Evolutionary conservation across 148 eudicot genomes (phyloP).

Genomic region (Linanthus parryae): DNA sequence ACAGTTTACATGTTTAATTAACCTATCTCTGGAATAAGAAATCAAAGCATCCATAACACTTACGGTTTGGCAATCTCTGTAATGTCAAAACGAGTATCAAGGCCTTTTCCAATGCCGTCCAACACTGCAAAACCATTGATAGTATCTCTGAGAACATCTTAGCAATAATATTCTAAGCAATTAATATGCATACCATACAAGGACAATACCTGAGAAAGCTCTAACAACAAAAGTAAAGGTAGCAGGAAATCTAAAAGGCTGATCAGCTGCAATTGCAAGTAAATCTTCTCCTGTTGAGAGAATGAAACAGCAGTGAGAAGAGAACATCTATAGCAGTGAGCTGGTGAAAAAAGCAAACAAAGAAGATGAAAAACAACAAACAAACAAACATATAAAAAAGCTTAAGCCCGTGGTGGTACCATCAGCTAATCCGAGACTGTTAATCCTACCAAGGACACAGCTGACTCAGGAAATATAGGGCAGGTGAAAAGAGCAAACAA

Average conservation of each 20-base stretch:
- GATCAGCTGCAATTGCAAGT: conserved; percentile 90
- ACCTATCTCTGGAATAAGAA: too few species aligned
- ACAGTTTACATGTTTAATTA: too few species aligned
- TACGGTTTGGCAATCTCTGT: conserved; percentile 98
- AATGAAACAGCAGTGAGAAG: conserved; percentile 11
- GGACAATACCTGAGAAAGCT: conserved; percentile 27
- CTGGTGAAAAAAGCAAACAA: neutral
- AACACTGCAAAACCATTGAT: conserved; percentile 44
- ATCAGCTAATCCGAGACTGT: neutral
- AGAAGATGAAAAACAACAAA: conserved; percentile 1
- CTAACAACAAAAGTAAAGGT: conserved; percentile 42
- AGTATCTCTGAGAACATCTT: neutral
- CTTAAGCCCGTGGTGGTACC: conserved; percentile 3
- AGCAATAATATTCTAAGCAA: neutral
- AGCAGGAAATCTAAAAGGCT: conserved; percentile 97
- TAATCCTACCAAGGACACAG: neutral
- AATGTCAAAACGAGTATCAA: conserved; percentile 98
- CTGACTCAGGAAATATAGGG: neutral
- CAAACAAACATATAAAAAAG: neutral
- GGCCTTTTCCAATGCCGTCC: conserved; percentile 99
- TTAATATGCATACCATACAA: neutral
- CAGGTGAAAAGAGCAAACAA: neutral
- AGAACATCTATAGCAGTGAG: conserved; percentile 7
- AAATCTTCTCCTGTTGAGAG: conserved; percentile 84
- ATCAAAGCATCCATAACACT: conserved; percentile 27